A percentile compares a stretch with the other conserved stretches of the same genome.
phyloP scores from a whole-genome alignment of 108 stramenopile species.

The Cylindrotheca fusiformis region DNA sequence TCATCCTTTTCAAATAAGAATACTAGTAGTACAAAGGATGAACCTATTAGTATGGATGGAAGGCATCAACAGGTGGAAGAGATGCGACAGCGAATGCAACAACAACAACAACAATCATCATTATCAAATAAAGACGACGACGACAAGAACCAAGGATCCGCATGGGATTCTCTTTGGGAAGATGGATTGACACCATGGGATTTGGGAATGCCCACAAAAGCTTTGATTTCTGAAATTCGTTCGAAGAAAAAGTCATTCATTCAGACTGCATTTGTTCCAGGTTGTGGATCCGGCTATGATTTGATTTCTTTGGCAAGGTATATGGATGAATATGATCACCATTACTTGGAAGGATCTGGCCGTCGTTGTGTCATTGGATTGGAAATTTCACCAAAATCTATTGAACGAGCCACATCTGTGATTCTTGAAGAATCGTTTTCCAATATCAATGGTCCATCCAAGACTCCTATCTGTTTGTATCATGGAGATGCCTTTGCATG shows the following conservation, averaged over 20 bases:
- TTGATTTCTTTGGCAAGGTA: slow-evolving; percentile 19
- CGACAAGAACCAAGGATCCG: neutral
- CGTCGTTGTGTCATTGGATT: slow-evolving; percentile 23
- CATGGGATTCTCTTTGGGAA: slow-evolving; percentile 32
- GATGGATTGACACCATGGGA: slow-evolving; percentile 37
- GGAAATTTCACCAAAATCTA: slow-evolving; percentile 21
- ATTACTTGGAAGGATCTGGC: no score
- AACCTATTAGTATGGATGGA: no score
- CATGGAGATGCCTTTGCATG: slow-evolving; percentile 29
- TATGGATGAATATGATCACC: neutral
- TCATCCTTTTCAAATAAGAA: no score
- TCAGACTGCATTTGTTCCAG: slow-evolving; percentile 21
- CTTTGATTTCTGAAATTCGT: slow-evolving; percentile 13
- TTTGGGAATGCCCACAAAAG: slow-evolving; percentile 25
- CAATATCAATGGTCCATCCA: neutral
- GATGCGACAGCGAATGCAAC: slow-evolving; percentile 5
- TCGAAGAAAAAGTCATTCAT: neutral
- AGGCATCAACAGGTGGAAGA: slow-evolving; percentile 8
- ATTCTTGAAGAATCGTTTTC: slow-evolving; percentile 1
- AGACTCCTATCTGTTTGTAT: slow-evolving; percentile 1
- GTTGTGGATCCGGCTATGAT: slow-evolving; percentile 35
- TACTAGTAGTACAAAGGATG: no score
- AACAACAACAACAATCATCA: no score
- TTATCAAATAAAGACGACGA: no score
- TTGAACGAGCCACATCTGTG: slow-evolving; percentile 13